Evolutionary conservation across 2,329 filamentous ascomycete species (phyloP).

Genomic region (Pseudogymnoascus sp.): DNA sequence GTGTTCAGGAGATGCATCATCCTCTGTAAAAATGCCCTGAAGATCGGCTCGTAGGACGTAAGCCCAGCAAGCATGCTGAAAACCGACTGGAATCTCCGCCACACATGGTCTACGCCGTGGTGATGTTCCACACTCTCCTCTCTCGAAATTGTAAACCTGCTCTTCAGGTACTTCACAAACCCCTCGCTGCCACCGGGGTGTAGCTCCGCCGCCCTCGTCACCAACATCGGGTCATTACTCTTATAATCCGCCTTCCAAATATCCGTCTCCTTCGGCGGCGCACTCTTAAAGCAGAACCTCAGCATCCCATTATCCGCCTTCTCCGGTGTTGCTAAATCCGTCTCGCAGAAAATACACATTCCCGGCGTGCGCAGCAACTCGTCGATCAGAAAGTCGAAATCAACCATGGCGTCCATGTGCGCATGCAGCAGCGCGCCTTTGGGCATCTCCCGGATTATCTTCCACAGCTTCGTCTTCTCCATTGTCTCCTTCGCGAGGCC

Average conservation of each 20-base stretch:
- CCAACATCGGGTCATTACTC: slow-evolving; percentile 28
- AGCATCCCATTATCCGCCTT: slow-evolving; percentile 48
- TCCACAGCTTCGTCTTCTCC: slow-evolving; percentile 77
- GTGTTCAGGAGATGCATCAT: slow-evolving; percentile 64
- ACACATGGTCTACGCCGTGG: slow-evolving; percentile 74
- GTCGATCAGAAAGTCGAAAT: slow-evolving; percentile 71
- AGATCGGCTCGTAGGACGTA: slow-evolving; percentile 86
- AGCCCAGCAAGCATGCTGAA: slow-evolving; percentile 68
- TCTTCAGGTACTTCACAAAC: slow-evolving; percentile 71
- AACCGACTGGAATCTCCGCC: slow-evolving; percentile 69
- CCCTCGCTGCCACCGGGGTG: slow-evolving; percentile 68
- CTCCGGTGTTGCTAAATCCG: slow-evolving; percentile 44
- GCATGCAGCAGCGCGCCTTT: slow-evolving; percentile 83
- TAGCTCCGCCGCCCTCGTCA: slow-evolving; percentile 55
- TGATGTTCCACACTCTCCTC: slow-evolving; percentile 72
- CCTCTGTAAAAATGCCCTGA: slow-evolving; percentile 63
- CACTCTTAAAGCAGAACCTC: slow-evolving; percentile 52
- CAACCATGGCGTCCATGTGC: slow-evolving; percentile 85
- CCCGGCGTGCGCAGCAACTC: slow-evolving; percentile 63
- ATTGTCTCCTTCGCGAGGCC: slow-evolving; percentile 75
- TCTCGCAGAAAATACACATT: slow-evolving; percentile 59
- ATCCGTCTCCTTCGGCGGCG: slow-evolving; percentile 33
- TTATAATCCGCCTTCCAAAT: slow-evolving; percentile 63
- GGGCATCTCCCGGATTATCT: slow-evolving; percentile 76
- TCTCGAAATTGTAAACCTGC: slow-evolving; percentile 61